phyloP scores from a whole-genome alignment of 805 yeast species.

The Candida arabinofermentans region DNA sequence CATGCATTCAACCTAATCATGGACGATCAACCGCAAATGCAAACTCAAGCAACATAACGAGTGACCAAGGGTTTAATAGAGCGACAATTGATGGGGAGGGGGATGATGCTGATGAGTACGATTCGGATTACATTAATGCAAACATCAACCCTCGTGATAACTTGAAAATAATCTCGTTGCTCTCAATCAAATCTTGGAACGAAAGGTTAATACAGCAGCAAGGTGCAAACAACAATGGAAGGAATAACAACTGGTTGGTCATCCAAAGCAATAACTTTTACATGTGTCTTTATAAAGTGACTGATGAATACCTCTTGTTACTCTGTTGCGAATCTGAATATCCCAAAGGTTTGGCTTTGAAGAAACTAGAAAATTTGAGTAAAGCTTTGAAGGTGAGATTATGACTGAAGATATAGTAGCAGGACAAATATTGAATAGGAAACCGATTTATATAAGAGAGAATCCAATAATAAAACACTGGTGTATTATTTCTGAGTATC shows the following conservation, averaged over 20 bases:
- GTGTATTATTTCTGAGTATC: too few species aligned
- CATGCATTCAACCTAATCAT: constrained; percentile 19
- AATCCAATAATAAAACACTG: too few species aligned
- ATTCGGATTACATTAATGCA: constrained; percentile 26
- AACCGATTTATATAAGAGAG: too few species aligned
- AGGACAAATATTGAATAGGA: too few species aligned
- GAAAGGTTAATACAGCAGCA: constrained; percentile 8
- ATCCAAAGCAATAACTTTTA: constrained; percentile 22
- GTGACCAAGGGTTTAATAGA: background rate
- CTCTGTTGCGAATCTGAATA: constrained; percentile 25
- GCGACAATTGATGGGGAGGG: background rate
- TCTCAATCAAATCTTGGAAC: constrained; percentile 27
- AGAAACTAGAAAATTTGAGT: constrained; percentile 20
- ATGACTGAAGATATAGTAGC: background rate
- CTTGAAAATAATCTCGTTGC: constrained; percentile 27
- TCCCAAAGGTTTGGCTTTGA: constrained; percentile 29
- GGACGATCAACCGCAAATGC: background rate
- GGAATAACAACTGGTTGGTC: constrained; percentile 21
- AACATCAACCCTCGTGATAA: constrained; percentile 29
- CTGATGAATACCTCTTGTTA: constrained; percentile 22
- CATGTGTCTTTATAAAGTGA: constrained; percentile 20
- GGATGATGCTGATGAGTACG: constrained; percentile 13
- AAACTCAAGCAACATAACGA: too few species aligned
- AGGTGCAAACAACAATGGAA: background rate
- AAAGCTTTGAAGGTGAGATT: constrained; percentile 6